Evolutionary conservation across 2,329 filamentous ascomycete species (phyloP), one percentile per base, ranked within the genome.

Genomic region (Aspergillus sp.): DNA sequence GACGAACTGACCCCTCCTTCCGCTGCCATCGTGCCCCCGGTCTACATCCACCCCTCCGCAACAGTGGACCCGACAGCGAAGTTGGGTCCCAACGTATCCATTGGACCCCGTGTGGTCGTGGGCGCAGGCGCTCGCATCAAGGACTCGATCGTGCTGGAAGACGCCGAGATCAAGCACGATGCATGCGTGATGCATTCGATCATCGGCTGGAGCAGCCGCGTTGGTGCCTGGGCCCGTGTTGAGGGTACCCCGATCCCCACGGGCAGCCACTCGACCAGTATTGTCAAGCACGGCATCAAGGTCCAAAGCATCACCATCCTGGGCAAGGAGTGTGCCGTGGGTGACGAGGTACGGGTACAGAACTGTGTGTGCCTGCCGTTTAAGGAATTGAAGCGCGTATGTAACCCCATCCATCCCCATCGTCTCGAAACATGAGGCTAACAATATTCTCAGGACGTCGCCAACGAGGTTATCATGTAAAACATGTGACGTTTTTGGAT

Each of bases 291-390:
- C 72, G 95, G 95, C 55, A 89, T 98, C 78, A 98, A 98, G 84
- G 95, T 99, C 55, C 95, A 98, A 84, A 96, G 92, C 78, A 95
- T 98, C 74, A 98, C 94, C 50, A 99, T 98, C 68, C 79, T 99
- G 64, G 94, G 94, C 74, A 97, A 98, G 84, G 95, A 99, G 78
- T 98, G 94, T 73, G 87, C 84, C 58, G 95, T 98, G 30, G 92
- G 90, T 4, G 95, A 99, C 71, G 95, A 98, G 79, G 89, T 98
- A 10, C 87, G 92, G 64, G 92, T 99, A 69, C 94, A 98, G 82
- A 98, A 99, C 81, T 99, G 95, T 76, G 89, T 99, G 62, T 98
- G 95, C 81, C 80, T 99, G 81, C 95, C 95, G 9, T 97, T 93
- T 80, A 99, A 99, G 85, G 95, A 98, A 81, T 80, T 99, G 76